phyloP scores from a whole-genome alignment of 805 yeast species.

The Yarrowia deformans region DNA sequence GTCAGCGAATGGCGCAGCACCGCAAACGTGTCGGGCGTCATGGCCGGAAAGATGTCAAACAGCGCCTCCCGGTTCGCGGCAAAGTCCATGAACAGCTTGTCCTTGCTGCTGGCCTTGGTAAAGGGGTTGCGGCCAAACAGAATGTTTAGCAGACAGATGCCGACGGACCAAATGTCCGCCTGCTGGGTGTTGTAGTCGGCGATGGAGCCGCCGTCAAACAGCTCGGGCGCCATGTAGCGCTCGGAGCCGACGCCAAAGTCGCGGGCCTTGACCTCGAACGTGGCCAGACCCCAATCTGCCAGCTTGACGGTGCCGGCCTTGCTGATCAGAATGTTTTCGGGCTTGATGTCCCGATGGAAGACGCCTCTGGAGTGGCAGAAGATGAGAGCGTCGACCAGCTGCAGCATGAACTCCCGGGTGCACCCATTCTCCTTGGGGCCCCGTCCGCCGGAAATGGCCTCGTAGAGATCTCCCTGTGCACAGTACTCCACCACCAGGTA shows the following conservation, averaged over 20 bases:
- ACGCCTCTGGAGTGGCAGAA: slow-evolving; percentile 84
- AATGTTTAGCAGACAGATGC: slow-evolving; percentile 79
- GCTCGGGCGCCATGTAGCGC: slow-evolving; percentile 94
- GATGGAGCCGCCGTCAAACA: slow-evolving; percentile 63
- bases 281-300: slow-evolving; percentile 92
- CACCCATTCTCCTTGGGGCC: slow-evolving; percentile 59
- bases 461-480: slow-evolving; percentile 85
- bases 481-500: slow-evolving; percentile 87
- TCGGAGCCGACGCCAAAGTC: slow-evolving; percentile 90
- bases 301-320: slow-evolving; percentile 63
- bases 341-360: slow-evolving; percentile 93
- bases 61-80: slow-evolving; percentile 87
- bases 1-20: slow-evolving; percentile 79
- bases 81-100: slow-evolving; percentile 83
- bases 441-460: slow-evolving; percentile 73
- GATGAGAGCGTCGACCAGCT: slow-evolving; percentile 76
- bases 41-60: slow-evolving; percentile 88
- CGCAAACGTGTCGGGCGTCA: slow-evolving; percentile 86
- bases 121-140: slow-evolving; percentile 92
- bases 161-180: slow-evolving; percentile 89
- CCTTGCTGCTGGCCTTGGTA: slow-evolving; percentile 77
- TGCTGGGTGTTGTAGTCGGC: slow-evolving; percentile 74
- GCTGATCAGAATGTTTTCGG: slow-evolving; percentile 85
- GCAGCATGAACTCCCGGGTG: slow-evolving; percentile 68
- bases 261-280: slow-evolving; percentile 62